phyloP scores from a whole-genome alignment of 345 rosid species.

The Streptanthus diversifolius region DNA sequence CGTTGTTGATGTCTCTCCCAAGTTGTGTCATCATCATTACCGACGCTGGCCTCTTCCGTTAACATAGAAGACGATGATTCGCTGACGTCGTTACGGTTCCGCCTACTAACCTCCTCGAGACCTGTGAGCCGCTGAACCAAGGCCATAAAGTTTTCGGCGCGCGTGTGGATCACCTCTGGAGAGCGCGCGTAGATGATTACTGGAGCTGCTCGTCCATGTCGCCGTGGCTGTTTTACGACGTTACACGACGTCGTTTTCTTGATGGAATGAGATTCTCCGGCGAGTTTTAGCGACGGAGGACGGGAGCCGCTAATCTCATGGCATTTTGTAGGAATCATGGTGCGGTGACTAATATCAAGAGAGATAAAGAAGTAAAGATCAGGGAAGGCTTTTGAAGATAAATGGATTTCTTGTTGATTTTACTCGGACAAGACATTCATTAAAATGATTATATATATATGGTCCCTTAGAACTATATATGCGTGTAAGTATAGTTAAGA shows the following conservation, averaged over 20 bases:
- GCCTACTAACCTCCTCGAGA: slow-evolving; percentile 20
- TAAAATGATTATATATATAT: not conserved
- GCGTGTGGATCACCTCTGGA: slow-evolving; percentile 74
- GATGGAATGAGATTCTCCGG: slow-evolving; percentile 42
- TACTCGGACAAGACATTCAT: not conserved
- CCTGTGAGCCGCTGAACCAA: slow-evolving; percentile 82
- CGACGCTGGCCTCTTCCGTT: slow-evolving; percentile 22
- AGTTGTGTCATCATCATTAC: not conserved
- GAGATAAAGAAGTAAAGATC: not conserved
- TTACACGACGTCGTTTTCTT: slow-evolving; percentile 29
- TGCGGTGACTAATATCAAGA: not conserved
- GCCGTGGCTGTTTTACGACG: slow-evolving; percentile 29
- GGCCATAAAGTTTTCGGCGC: slow-evolving; percentile 74
- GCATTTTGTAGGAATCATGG: slow-evolving; percentile 40
- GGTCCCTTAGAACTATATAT: not conserved
- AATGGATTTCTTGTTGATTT: not conserved
- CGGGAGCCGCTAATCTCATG: slow-evolving; percentile 23
- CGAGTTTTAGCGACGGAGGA: slow-evolving; percentile 24
- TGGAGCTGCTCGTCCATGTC: slow-evolving; percentile 36
- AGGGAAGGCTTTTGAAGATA: not conserved
- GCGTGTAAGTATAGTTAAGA: not conserved
- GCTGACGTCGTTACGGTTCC: slow-evolving; percentile 13
- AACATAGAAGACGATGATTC: slow-evolving; percentile 22
- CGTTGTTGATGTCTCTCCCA: slow-evolving; percentile 6
- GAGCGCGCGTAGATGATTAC: slow-evolving; percentile 65